Evolutionary conservation across 768 basidiomycete genomes (phyloP), one percentile per base, ranked within the genome.

Genomic region (Daedaleopsis sinensis): DNA sequence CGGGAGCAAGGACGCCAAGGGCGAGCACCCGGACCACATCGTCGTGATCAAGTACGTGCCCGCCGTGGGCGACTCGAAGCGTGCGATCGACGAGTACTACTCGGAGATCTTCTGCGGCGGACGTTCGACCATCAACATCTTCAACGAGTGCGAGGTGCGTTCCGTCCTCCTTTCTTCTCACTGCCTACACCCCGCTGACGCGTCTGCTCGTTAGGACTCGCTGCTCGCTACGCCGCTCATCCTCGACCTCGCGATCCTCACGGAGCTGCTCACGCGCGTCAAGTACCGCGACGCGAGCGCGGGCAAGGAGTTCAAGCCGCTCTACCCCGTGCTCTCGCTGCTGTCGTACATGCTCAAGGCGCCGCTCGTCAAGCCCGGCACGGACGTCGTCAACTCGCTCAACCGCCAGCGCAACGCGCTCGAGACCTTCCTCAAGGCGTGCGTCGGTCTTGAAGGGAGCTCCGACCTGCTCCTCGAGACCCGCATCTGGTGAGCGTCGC

Each of bases 41-140:
- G 89, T 98, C 56, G 94, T 96, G 58, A 96, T 96, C 85, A 96
- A 96, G 82, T 96, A 96, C 67, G 90, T 98, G 2, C 94, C 94
- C 21, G 93, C 95, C 24, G 95, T 96, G 35, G 96, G 96, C 42
- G 97, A 98, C 79, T 93, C 92, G 59, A 98, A 98, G 86, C 85
- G 94, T 58, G 97, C 96, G n/a, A 94, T 98, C 81, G 97, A 98
- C 77, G 96, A 98, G 81, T 98, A 98, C 78, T 94, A 95, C 77
- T 96, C 93, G 12, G 96, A 98, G 82, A 95, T 98, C 70, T 89
- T 96, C 80, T 96, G 96, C 72, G 96, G 96, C 67, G 96, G 96
- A 32, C 82, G 93, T 64, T 92, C 90, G 65, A 93, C 91, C 12
- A 95, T 97, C 82, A 94, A 93, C 74, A 93, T 94, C 78, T 97